Base-by-base conservation (phyloP, 768 basidiomycete species). In the Tephrocybe sp. region DNA sequence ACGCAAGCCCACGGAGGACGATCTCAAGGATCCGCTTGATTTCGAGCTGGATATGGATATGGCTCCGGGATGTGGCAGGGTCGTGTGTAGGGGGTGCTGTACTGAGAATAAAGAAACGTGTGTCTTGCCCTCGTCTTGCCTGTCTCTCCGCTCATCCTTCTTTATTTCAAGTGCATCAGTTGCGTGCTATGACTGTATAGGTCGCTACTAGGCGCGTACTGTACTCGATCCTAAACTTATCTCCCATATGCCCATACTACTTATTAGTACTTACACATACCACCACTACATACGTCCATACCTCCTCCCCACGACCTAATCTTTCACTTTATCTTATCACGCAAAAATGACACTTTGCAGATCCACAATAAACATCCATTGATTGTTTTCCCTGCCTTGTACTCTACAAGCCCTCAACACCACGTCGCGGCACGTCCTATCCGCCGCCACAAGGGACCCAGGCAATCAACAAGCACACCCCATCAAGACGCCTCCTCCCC, bases 1-100 rank as follows among this genome's bases (percentile, higher is more conserved):
- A 21, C 31, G 38, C 25, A n/a, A 55, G 59, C n/a, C 22, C 53
- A 34, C 24, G 57, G 52, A 51, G 24, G 57, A 60, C 12, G 39
- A 42, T 9, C 27, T 44, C 30, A 46, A 55, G 15, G 19, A 38
- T 4, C 42, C 34, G 24, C 31, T 56, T 22, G 32, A 50, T 26
- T 15, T 8, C 0, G 16, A 45, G 15, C 27, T 46, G 7, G 60
- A 58, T 30, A 45, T 42, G 28, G 59, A 59, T 36, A 55, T 64
- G 12, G 56, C 56, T 30, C 58, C 62, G 22, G 75, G 76, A 3
- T 78, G 76, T 55, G 71, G 71, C 7, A 69, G 70, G 44, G 57
- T 57, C 8, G 58, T 77, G 4, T 78, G 77, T 60, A 63, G 71
- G n/a, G 68, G 66, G 35, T 78, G 76, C 44, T 77, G 74, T 58